Evolutionary conservation across 1,284 basidiomycete species (phyloP).

Genomic region (Fomitopsis schrenkii): DNA sequence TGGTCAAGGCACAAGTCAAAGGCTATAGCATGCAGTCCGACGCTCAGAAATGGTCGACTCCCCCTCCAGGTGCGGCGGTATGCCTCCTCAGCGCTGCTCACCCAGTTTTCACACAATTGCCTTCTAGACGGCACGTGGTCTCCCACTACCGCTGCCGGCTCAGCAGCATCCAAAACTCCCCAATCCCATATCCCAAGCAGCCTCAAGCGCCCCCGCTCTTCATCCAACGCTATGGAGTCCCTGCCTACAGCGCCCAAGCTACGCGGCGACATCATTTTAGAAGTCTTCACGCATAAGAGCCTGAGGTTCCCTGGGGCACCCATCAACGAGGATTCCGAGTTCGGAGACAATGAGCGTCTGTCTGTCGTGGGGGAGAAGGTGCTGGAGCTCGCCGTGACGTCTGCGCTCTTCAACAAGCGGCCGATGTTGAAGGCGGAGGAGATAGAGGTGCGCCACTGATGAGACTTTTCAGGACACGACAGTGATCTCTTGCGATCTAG

Average conservation of each 20-base stretch:
- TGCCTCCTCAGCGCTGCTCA: constrained; percentile 8
- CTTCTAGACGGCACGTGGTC: constrained; percentile 26
- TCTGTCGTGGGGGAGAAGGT: constrained; percentile 48
- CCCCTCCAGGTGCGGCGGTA: constrained; percentile 14
- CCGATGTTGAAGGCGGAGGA: constrained; percentile 47
- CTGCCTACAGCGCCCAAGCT: constrained; percentile 35
- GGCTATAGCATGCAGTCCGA: constrained; percentile 23
- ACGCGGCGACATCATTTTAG: constrained; percentile 50
- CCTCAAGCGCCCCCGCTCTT: constrained; percentile 26
- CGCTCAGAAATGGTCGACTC: constrained; percentile 11
- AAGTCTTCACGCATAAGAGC: constrained; percentile 66
- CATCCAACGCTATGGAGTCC: constrained; percentile 24
- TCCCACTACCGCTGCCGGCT: constrained; percentile 8
- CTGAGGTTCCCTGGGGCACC: constrained; percentile 43
- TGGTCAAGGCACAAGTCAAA: constrained; percentile 24
- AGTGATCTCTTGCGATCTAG: constrained; percentile 11
- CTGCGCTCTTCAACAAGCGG: constrained; percentile 46
- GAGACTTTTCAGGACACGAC: not conserved
- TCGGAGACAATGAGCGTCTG: constrained; percentile 57
- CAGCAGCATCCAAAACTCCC: constrained; percentile 19
- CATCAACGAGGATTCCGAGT: constrained; percentile 34
- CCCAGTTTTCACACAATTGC: constrained; percentile 11
- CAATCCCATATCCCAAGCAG: constrained; percentile 8
- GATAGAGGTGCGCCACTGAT: constrained; percentile 39
- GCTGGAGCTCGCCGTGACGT: constrained; percentile 47